A percentile compares a stretch with the other conserved stretches of the same genome.
These are phyloP conservation scores for Chaetomidium leptoderma DNA, from an alignment of 495 filamentous ascomycete genomes.

Conservation along the genomic window DNA sequence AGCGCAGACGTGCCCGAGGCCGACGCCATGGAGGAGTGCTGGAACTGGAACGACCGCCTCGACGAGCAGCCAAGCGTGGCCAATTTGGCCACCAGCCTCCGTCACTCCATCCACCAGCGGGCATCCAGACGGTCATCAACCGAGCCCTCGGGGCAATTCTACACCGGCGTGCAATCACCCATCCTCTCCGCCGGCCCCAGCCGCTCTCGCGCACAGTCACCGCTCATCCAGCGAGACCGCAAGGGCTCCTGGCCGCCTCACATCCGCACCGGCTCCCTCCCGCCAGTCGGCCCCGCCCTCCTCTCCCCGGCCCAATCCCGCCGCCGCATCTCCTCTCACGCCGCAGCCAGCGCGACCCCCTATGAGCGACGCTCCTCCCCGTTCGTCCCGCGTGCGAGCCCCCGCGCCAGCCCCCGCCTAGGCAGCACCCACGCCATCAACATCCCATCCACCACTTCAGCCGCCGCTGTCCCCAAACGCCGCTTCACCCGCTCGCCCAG, in stretches of 20 bases:
- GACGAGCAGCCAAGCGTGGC: conserved; percentile 43
- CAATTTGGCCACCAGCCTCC: conserved; percentile 36
- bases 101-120: conserved; percentile 33
- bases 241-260: conserved; percentile 40
- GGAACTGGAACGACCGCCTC: conserved; percentile 48
- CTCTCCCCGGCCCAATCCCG: conserved; percentile 36
- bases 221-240: conserved; percentile 37
- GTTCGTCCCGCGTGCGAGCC: conserved; percentile 29
- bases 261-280: conserved; percentile 48
- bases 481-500: conserved; percentile 43
- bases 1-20: conserved; percentile 49
- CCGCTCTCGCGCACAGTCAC: conserved; percentile 33
- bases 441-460: conserved; percentile 6
- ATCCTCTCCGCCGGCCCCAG: conserved; percentile 30
- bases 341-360: conserved; percentile 8
- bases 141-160: conserved; percentile 36
- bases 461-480: conserved; percentile 30
- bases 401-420: conserved; percentile 17
- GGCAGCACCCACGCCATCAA: conserved; percentile 6
- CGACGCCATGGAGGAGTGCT: conserved; percentile 55
- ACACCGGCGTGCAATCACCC: conserved; percentile 30
- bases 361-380: conserved; percentile 40
- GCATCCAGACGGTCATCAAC: conserved; percentile 34
- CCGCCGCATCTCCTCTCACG: conserved; percentile 37
- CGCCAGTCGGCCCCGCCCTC: conserved; percentile 27